Evolutionary conservation across 305 asterid genomes (phyloP).

Genomic region (Fraxinus sp.): DNA sequence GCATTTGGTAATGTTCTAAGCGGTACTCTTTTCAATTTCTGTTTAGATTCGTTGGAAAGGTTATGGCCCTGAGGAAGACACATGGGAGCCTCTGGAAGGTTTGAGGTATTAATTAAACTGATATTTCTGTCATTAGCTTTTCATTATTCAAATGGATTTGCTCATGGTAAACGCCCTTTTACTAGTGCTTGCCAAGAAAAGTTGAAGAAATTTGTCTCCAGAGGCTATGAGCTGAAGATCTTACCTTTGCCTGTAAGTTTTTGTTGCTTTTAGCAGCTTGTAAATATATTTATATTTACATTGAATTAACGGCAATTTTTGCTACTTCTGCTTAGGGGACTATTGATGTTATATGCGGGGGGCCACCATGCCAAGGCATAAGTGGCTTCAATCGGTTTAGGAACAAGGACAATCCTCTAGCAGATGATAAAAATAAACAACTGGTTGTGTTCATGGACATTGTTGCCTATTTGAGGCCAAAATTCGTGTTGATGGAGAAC

Average conservation of each 20-base stretch:
- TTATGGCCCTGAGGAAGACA: conserved; percentile 69
- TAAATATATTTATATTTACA: neutral
- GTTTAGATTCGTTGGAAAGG: conserved; percentile 74
- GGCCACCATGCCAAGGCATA: conserved; percentile 97
- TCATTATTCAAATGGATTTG: neutral
- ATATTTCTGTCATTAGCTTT: neutral
- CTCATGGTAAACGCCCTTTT: neutral
- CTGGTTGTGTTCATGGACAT: conserved; percentile 69
- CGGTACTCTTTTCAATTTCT: neutral
- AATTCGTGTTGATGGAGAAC: conserved; percentile 75
- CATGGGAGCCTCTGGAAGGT: conserved; percentile 89
- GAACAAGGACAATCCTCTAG: conserved; percentile 48
- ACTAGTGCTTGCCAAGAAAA: conserved; percentile 58
- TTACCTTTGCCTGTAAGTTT: conserved; percentile 79
- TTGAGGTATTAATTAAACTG: conserved; percentile 44
- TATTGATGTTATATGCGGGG: conserved; percentile 89
- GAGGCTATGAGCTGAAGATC: conserved; percentile 46
- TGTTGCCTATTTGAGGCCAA: conserved; percentile 58
- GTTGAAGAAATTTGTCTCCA: conserved; percentile 54
- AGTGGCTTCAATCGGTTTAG: conserved; percentile 85
- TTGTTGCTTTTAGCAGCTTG: neutral
- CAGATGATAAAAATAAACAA: conserved; percentile 69
- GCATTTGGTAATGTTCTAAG: neutral
- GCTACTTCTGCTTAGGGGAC: conserved; percentile 44
- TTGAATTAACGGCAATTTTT: neutral